Conservation (phyloP, 1,139 yeast species). For the Wickerhamomyces sp. region DNA sequence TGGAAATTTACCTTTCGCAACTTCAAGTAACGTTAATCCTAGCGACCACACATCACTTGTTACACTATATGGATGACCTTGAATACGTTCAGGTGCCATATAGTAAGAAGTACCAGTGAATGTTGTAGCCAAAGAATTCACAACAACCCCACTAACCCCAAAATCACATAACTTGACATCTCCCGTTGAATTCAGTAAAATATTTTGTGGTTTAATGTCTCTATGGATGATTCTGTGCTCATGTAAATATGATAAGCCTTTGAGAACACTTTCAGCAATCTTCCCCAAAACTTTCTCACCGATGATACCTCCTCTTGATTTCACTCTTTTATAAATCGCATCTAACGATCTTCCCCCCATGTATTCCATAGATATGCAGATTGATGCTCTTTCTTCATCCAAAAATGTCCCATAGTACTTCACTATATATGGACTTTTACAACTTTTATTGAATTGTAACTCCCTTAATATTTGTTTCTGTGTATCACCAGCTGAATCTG, state of each 20-base stretch:
- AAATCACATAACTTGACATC: conserved; percentile 92
- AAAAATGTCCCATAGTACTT: conserved; percentile 89
- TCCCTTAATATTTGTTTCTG: conserved; percentile 85
- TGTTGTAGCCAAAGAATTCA: conserved; percentile 89
- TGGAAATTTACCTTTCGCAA: conserved; percentile 87
- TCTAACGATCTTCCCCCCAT: conserved; percentile 93
- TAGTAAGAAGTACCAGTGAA: conserved; percentile 96
- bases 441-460: conserved; percentile 77
- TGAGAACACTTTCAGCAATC: conserved; percentile 77
- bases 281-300: conserved; percentile 92
- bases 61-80: conserved; percentile 91
- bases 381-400: conserved; percentile 70
- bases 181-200: conserved; percentile 68
- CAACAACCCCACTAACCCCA: conserved; percentile 98
- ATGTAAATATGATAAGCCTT: conserved; percentile 84
- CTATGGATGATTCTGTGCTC: conserved; percentile 86
- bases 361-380: conserved; percentile 91
- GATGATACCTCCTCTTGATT: conserved; percentile 69
- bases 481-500: conserved; percentile 74
- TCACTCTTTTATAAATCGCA: conserved; percentile 73
- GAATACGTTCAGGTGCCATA: conserved; percentile 97
- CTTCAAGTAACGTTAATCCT: conserved; percentile 87
- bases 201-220: conserved; percentile 91
- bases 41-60: conserved; percentile 96
- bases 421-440: conserved; percentile 81